Percentiles rank a stretch among this genome's conserved stretches.
Conservation (phyloP, 2,329 filamentous ascomycete species). For the Hypoxylon sp. region DNA sequence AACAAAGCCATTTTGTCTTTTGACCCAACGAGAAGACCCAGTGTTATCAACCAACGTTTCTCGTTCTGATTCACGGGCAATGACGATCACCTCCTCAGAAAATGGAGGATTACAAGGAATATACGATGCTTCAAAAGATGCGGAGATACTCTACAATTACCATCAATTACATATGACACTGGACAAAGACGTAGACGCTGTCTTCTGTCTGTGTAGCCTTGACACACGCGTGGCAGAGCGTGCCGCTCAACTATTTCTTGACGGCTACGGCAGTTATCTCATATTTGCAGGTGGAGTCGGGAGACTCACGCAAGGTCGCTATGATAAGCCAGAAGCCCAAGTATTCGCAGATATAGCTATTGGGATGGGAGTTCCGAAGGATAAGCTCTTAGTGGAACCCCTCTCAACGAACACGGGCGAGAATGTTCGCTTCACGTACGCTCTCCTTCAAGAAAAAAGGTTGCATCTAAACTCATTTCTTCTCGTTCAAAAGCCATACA, state of each 20-base stretch:
- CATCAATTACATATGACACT: conserved; percentile 60
- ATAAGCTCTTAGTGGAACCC: conserved; percentile 59
- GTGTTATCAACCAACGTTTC: not conserved
- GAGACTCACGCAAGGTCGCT: conserved; percentile 59
- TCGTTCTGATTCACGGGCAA: not conserved
- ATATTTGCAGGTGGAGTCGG: conserved; percentile 63
- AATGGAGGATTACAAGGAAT: not conserved
- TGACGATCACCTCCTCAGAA: not conserved
- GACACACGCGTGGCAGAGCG: conserved; percentile 62
- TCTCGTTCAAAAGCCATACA: conserved; percentile 65
- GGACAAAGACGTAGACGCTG: conserved; percentile 56
- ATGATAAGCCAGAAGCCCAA: conserved; percentile 60
- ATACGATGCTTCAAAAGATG: conserved; percentile 53
- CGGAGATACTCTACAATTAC: conserved; percentile 61
- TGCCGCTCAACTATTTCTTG: conserved; percentile 61
- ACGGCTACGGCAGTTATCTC: conserved; percentile 57
- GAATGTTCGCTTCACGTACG: conserved; percentile 63
- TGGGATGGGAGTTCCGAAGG: conserved; percentile 58
- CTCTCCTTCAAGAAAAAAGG: conserved; percentile 52
- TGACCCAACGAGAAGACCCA: not conserved
- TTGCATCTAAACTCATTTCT: conserved; percentile 56
- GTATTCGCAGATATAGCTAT: conserved; percentile 61
- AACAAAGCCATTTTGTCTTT: not conserved
- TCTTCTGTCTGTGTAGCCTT: conserved; percentile 65
- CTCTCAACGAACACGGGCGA: conserved; percentile 63